Evolutionary conservation across 208 protist genomes (phyloP), one percentile per base, ranked within the genome.

Genomic region (Trypanosoma congolense): DNA sequence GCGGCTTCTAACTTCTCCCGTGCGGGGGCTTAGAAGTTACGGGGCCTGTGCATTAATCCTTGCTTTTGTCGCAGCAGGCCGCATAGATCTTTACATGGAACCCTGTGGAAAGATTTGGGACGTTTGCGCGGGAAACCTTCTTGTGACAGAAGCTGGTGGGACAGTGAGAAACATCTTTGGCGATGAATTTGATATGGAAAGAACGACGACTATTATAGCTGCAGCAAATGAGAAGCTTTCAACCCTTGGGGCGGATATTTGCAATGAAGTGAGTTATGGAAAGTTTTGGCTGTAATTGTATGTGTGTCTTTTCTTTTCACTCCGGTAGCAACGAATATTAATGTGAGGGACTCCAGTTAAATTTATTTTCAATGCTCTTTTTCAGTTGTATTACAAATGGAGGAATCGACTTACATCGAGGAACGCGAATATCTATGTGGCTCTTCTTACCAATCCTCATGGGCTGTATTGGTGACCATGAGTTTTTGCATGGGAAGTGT

Each of bases 111-210:
- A 77, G 55, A 55, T 70, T 2, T 90, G 80, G 77, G 77, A 90
- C 60, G 62, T 90, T 0, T 73, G 65, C 40, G 76, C 80, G 16
- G 80, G 72, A 4, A 61, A 74, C 18, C 56, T 93, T 9, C 52
- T 90, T 22, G 65, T 93, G n/a, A 70, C 60, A 1, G 85, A 93
- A 49, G 80, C 82, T 1, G 85, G 85, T 25, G 81, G 81, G 2
- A 51, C 80, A 10, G 77, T 87, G 36, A 56, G 28, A 33, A 78
- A 87, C 62, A 65, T 88, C 33, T 53, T 68, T 9, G 82, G 78
- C 8, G 56, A 63, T 14, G 41, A 62, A 3, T 77, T 90, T 38
- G 65, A 76, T 35, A 66, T 90, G 60, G 33, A 70, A n/a, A 46
- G 60, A 1, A 65, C 67, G 38, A 76, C 77, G 10, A 83, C 75